A percentile compares a stretch with the other conserved stretches of the same genome.
Conservation (phyloP, 2,329 filamentous ascomycete genomes). For the Nannizziopsis arthrosporioides region DNA sequence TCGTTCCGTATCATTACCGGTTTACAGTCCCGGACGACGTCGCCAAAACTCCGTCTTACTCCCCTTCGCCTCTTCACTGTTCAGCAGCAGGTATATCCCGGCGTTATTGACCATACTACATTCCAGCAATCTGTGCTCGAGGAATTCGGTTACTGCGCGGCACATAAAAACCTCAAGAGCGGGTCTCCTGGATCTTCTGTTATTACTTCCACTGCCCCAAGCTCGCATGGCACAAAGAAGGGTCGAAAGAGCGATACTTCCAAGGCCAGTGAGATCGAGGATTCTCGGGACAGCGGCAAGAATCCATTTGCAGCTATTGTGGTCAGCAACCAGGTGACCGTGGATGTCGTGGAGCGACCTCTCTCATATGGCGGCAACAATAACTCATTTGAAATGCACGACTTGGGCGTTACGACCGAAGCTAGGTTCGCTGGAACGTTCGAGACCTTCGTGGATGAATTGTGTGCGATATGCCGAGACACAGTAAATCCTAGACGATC, state of each 20-base stretch:
- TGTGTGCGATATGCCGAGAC: constrained; percentile 14
- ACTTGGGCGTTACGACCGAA: constrained; percentile 12
- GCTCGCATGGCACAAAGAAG: not conserved
- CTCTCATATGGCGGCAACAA: constrained; percentile 6
- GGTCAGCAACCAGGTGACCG: constrained; percentile 50
- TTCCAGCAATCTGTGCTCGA: constrained; percentile 51
- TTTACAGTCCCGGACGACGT: constrained; percentile 45
- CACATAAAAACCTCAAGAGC: constrained; percentile 11
- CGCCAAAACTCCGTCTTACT: constrained; percentile 46
- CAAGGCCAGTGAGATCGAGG: not conserved
- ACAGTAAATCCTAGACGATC: not conserved
- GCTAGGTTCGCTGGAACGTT: constrained; percentile 9
- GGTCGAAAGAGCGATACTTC: constrained; percentile 1
- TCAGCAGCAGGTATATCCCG: constrained; percentile 51
- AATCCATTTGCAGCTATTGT: constrained; percentile 45
- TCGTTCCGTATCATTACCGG: constrained; percentile 53
- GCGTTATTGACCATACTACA: constrained; percentile 44
- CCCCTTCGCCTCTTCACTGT: constrained; percentile 55
- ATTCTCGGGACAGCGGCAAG: not conserved
- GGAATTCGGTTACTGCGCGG: constrained; percentile 42
- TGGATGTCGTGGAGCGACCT: constrained; percentile 34
- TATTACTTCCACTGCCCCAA: constrained; percentile 6
- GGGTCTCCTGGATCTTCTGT: constrained; percentile 15
- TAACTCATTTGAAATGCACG: constrained; percentile 13
- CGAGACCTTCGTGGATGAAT: constrained; percentile 15